These are phyloP conservation scores for Penicillium sp. DNA, from an alignment of 2,329 filamentous ascomycete species.

Conservation along the genomic window DNA sequence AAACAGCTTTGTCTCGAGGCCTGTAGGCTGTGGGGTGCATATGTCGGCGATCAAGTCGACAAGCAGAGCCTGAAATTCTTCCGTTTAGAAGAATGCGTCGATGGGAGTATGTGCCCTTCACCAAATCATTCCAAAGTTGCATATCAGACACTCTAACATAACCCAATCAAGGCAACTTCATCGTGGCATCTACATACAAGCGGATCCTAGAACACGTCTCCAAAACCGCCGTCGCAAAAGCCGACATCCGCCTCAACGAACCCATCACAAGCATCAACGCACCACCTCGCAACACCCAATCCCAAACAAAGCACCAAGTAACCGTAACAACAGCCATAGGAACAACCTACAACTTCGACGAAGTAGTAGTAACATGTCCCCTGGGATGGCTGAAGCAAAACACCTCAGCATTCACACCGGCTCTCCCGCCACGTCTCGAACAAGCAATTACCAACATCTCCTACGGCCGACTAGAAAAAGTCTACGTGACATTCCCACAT, in stretches of 20 bases:
- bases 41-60: conserved; percentile 60
- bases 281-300: conserved; percentile 12
- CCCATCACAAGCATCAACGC: conserved; percentile 44
- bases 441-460: conserved; percentile 49
- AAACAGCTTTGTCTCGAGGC: conserved; percentile 52
- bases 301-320: conserved; percentile 38
- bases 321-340: conserved; percentile 42
- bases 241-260: conserved; percentile 49
- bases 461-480: conserved; percentile 48
- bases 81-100: conserved; percentile 64
- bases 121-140: neutral
- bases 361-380: conserved; percentile 53
- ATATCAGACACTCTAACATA: neutral
- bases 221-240: conserved; percentile 46
- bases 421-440: conserved; percentile 42
- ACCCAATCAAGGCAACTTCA: conserved; percentile 54
- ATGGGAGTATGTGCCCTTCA: conserved; percentile 47
- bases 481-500: conserved; percentile 66
- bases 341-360: conserved; percentile 45
- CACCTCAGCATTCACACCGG: conserved; percentile 45
- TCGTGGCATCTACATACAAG: conserved; percentile 60
- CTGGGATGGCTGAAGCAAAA: conserved; percentile 55
- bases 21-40: conserved; percentile 62
- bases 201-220: conserved; percentile 56
- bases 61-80: conserved; percentile 63